A percentile compares a stretch with the other conserved stretches of the same genome.
phyloP scores from a whole-genome alignment of 495 filamentous ascomycete species.

The Xylaria venustula region DNA sequence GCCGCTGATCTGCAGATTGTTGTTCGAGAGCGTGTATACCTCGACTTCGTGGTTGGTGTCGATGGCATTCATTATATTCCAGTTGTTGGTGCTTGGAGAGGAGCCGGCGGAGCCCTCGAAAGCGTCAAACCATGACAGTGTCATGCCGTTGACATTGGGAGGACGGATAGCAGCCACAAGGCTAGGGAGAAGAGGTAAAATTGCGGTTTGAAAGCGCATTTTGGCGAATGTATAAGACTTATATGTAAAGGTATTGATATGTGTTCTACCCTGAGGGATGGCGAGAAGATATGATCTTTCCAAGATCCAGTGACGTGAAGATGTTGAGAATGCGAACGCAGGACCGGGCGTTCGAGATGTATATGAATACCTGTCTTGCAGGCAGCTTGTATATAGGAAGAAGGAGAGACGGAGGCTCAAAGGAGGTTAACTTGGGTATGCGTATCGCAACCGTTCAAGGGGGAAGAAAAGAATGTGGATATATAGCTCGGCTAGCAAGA shows the following conservation, averaged over 20 bases:
- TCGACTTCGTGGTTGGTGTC: conserved; percentile 46
- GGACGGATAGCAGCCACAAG: conserved; percentile 27
- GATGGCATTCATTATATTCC: conserved; percentile 42
- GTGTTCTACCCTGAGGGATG: background rate
- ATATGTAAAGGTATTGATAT: background rate
- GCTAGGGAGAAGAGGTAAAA: conserved; percentile 20
- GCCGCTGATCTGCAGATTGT: conserved; percentile 46
- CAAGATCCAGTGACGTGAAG: conserved; percentile 13
- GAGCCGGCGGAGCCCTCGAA: conserved; percentile 30
- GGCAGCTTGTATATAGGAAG: conserved; percentile 20
- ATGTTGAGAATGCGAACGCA: background rate
- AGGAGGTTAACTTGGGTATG: conserved; percentile 9
- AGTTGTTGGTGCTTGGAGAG: conserved; percentile 25
- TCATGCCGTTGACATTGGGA: conserved; percentile 30
- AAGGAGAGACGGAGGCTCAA: conserved; percentile 23
- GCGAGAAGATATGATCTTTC: background rate
- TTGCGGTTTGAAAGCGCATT: conserved; percentile 30
- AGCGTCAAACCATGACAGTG: conserved; percentile 28
- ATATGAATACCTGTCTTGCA: conserved; percentile 29
- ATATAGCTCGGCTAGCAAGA: conserved; percentile 29
- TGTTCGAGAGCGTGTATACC: conserved; percentile 39
- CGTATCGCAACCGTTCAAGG: conserved; percentile 14
- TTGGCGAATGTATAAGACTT: conserved; percentile 15
- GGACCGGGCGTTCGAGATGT: conserved; percentile 21
- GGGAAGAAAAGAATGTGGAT: conserved; percentile 30